Conservation (phyloP, 2,329 filamentous ascomycete genomes). For the Zalaria obscura region DNA sequence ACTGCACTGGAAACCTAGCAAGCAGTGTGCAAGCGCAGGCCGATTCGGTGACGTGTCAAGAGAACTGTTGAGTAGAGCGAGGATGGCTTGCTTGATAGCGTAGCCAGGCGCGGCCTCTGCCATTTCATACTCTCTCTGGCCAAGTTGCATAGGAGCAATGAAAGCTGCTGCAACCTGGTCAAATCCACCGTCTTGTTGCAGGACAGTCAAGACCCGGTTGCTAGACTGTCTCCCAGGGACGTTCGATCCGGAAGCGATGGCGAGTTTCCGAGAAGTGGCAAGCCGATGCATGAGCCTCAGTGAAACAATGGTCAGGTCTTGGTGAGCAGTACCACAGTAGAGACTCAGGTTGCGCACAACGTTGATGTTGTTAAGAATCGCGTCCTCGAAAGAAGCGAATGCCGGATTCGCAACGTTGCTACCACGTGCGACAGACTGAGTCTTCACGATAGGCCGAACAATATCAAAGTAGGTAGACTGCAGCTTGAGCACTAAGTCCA, state of each 20-base stretch:
- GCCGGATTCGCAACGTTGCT: constrained; percentile 57
- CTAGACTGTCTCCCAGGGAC: constrained; percentile 18
- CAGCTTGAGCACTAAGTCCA: constrained; percentile 69
- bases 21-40: constrained; percentile 77
- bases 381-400: constrained; percentile 84
- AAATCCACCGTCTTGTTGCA: constrained; percentile 68
- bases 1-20: constrained; percentile 75
- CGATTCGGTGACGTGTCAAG: constrained; percentile 59
- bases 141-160: constrained; percentile 49
- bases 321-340: constrained; percentile 74
- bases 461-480: constrained; percentile 88
- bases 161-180: constrained; percentile 67
- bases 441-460: constrained; percentile 63
- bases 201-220: constrained; percentile 60
- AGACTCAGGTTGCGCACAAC: constrained; percentile 72
- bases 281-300: constrained; percentile 75
- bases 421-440: constrained; percentile 44
- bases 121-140: constrained; percentile 57
- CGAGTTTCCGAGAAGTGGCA: constrained; percentile 66
- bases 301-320: constrained; percentile 65
- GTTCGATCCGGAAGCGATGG: constrained; percentile 39
- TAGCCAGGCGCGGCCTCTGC: constrained; percentile 59
- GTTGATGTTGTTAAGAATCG: constrained; percentile 64
- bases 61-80: constrained; percentile 75
- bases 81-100: constrained; percentile 61